These are phyloP conservation scores for Neonectria coccinea DNA, from an alignment of 2,329 filamentous ascomycete species.

Conservation along the genomic window DNA sequence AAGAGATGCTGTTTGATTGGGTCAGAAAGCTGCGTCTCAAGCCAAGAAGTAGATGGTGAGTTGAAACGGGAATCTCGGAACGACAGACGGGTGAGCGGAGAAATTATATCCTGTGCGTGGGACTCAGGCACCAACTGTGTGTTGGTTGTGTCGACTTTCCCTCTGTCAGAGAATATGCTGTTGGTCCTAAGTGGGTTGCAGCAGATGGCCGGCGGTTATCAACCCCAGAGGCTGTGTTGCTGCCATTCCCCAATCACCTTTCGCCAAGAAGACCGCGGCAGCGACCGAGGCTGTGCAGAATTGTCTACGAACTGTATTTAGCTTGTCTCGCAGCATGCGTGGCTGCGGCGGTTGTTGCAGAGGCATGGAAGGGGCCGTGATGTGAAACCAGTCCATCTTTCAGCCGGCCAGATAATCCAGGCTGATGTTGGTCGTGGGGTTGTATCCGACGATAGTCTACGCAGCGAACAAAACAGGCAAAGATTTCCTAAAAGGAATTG, in stretches of 20 bases:
- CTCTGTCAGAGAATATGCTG: not conserved
- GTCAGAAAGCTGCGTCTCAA: not conserved
- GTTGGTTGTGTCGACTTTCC: not conserved
- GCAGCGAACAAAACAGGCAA: not conserved
- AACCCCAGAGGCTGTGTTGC: not conserved
- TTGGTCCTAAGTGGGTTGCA: not conserved
- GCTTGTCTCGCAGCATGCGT: slow-evolving; percentile 1
- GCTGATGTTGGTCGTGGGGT: not conserved
- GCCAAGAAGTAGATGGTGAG: not conserved
- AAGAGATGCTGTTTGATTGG: not conserved
- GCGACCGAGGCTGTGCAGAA: not conserved
- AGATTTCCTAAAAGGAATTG: too few relatives aligned
- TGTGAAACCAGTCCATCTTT: not conserved
- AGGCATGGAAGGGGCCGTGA: not conserved
- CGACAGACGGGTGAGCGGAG: not conserved
- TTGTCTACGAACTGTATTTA: not conserved
- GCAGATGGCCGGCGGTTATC: not conserved
- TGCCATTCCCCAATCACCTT: not conserved
- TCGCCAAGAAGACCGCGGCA: too few relatives aligned
- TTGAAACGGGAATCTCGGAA: not conserved
- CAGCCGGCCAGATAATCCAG: not conserved
- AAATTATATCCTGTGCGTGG: not conserved
- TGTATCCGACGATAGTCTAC: not conserved
- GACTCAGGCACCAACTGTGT: not conserved
- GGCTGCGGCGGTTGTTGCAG: slow-evolving; percentile 1